Evolutionary conservation across 23 red algal genomes (phyloP).

Genomic region (Cyanidioschyzon merolae): DNA sequence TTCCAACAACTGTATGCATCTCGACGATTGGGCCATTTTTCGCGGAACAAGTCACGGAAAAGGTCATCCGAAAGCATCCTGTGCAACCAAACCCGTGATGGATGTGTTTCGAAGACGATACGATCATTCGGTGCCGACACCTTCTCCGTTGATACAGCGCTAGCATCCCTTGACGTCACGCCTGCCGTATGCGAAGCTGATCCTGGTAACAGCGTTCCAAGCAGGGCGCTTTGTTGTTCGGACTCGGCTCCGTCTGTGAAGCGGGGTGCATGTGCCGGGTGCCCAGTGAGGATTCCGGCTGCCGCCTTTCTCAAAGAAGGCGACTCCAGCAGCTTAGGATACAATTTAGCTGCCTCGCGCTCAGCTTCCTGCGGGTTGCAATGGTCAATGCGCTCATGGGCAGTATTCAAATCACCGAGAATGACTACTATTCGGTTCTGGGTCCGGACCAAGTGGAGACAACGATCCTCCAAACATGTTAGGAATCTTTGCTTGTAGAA

Average conservation of each 20-base stretch:
- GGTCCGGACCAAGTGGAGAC: background rate
- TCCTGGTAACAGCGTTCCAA: background rate
- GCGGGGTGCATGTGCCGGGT: background rate
- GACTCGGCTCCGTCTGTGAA: background rate
- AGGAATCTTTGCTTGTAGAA: slow-evolving; percentile 11
- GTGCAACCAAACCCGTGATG: background rate
- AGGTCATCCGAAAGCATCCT: background rate
- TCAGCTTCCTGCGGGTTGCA: slow-evolving; percentile 18
- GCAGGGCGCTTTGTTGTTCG: background rate
- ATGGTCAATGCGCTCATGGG: slow-evolving; percentile 13
- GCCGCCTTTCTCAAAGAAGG: background rate
- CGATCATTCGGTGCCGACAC: background rate
- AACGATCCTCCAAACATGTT: background rate
- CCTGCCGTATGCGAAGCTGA: background rate
- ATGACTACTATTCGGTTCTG: slow-evolving; percentile 10
- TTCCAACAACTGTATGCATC: slow-evolving; percentile 26
- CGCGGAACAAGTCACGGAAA: slow-evolving; percentile 8
- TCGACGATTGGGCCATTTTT: slow-evolving; percentile 1
- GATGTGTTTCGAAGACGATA: background rate
- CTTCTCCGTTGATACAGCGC: background rate
- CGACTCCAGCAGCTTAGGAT: background rate
- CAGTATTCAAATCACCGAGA: slow-evolving; percentile 21
- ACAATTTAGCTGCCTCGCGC: background rate
- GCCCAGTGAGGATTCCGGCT: background rate
- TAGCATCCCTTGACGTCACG: background rate